Evolutionary conservation across 208 protist species (phyloP).

Genomic region (Wallacemonas sp.): DNA sequence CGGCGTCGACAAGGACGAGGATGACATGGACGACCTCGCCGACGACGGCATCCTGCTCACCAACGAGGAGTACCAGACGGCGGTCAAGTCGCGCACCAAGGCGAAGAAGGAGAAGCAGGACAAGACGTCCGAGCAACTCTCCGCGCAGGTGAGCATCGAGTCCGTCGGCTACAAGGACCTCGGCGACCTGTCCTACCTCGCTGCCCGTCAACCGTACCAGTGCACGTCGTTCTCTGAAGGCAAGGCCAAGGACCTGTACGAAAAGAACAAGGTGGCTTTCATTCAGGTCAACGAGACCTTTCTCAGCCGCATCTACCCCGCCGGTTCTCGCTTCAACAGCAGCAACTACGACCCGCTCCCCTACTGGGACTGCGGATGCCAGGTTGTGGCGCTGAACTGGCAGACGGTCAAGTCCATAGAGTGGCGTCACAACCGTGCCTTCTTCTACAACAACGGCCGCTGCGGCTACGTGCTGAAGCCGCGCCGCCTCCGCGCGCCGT

Average conservation of each 20-base stretch:
- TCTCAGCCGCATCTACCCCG: constrained; percentile 93
- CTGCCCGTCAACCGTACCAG: constrained; percentile 56
- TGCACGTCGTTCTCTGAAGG: constrained; percentile 63
- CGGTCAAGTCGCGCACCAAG: constrained; percentile 24
- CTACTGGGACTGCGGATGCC: constrained; percentile 80
- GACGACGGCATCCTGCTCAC: not conserved
- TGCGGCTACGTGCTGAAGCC: constrained; percentile 96
- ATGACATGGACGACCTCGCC: constrained; percentile 23
- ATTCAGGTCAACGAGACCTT: constrained; percentile 64
- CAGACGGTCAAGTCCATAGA: constrained; percentile 68
- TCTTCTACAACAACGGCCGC: constrained; percentile 92
- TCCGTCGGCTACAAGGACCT: constrained; percentile 61
- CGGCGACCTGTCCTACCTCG: constrained; percentile 59
- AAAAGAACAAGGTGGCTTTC: constrained; percentile 35
- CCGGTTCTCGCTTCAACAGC: constrained; percentile 86
- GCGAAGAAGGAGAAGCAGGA: constrained; percentile 23
- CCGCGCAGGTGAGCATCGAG: constrained; percentile 65
- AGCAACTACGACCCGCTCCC: constrained; percentile 92
- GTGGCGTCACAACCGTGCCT: constrained; percentile 81
- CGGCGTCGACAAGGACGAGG: constrained; percentile 46
- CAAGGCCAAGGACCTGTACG: constrained; percentile 52
- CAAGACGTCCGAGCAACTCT: constrained; percentile 36
- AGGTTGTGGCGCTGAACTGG: constrained; percentile 94
- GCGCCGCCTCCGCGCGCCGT: constrained; percentile 37
- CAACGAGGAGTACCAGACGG: constrained; percentile 29